Percentiles rank a stretch among this genome's conserved stretches.
These are phyloP conservation scores for Withania somnifera DNA, from an alignment of 305 asterid species.

Conservation along the genomic window DNA sequence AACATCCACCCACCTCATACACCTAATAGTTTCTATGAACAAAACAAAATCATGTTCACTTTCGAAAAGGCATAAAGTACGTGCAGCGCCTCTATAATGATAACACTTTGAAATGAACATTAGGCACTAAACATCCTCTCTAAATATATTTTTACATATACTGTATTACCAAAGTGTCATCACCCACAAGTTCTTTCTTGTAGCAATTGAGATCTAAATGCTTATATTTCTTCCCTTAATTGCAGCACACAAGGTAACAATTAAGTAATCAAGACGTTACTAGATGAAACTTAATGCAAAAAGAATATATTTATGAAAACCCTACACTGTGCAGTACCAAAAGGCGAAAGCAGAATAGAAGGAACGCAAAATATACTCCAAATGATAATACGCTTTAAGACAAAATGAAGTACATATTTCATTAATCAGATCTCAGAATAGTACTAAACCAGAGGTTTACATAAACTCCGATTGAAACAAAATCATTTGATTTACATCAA, in stretches of 20 bases:
- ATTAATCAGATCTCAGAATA: not conserved
- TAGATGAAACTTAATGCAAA: too few species aligned
- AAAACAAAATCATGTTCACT: too few species aligned
- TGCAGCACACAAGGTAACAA: not conserved
- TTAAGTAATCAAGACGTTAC: not conserved
- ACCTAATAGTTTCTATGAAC: too few species aligned
- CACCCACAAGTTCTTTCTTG: not conserved
- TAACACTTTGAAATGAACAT: too few species aligned
- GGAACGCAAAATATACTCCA: not conserved
- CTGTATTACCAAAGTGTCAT: not conserved
- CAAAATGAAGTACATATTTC: not conserved
- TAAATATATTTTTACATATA: too few species aligned
- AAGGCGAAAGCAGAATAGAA: not conserved
- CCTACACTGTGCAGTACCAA: not conserved
- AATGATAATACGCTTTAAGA: not conserved
- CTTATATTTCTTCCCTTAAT: too few species aligned
- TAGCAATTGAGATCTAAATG: not conserved
- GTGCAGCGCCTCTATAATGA: too few species aligned
- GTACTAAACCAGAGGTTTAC: not conserved
- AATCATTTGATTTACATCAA: not conserved
- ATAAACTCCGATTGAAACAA: not conserved
- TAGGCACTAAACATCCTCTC: too few species aligned
- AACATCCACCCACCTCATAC: not conserved
- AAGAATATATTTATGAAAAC: not conserved
- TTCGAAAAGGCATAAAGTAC: too few species aligned